These are phyloP conservation scores for Podaxis rugospora DNA, from an alignment of 768 basidiomycete genomes.

Conservation along the genomic window DNA sequence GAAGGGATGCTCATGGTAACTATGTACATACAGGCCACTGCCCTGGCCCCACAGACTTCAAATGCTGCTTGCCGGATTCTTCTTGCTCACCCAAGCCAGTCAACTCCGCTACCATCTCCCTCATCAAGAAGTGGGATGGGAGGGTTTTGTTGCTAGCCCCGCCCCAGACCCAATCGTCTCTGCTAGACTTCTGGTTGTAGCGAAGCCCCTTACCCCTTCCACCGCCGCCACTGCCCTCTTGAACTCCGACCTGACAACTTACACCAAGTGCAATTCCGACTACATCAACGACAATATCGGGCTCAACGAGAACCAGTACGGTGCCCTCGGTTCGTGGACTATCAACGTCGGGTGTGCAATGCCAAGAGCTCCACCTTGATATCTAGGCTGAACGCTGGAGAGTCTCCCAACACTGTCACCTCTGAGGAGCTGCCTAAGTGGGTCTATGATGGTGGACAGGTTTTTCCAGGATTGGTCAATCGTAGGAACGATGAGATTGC, in stretches of 20 bases:
- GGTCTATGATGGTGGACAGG: conserved; percentile 23
- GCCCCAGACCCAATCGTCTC: conserved; percentile 30
- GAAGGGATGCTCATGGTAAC: not conserved
- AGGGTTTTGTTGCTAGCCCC: conserved; percentile 31
- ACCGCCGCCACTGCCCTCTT: conserved; percentile 25
- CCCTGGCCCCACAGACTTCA: conserved; percentile 23
- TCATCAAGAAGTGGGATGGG: conserved; percentile 29
- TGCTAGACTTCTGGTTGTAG: conserved; percentile 25
- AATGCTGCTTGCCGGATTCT: conserved; percentile 21
- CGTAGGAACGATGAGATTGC: conserved; percentile 25
- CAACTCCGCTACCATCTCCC: conserved; percentile 24
- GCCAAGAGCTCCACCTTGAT: conserved; percentile 23
- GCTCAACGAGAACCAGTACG: conserved; percentile 30
- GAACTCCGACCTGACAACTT: conserved; percentile 19
- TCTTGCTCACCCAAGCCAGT: conserved; percentile 17
- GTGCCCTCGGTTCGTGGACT: conserved; percentile 26
- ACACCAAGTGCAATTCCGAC: conserved; percentile 20
- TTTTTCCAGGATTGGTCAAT: conserved; percentile 23
- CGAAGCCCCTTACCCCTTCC: conserved; percentile 29
- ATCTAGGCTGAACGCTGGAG: conserved; percentile 24
- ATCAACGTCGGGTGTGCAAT: conserved; percentile 27
- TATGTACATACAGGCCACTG: conserved; percentile 18
- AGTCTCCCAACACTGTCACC: conserved; percentile 28
- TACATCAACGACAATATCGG: conserved; percentile 18
- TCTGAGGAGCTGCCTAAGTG: conserved; percentile 28